These are phyloP conservation scores for Jimgerdemannia flammicorona DNA, from an alignment of 192 early-diverging fungal genomes.

Conservation along the genomic window DNA sequence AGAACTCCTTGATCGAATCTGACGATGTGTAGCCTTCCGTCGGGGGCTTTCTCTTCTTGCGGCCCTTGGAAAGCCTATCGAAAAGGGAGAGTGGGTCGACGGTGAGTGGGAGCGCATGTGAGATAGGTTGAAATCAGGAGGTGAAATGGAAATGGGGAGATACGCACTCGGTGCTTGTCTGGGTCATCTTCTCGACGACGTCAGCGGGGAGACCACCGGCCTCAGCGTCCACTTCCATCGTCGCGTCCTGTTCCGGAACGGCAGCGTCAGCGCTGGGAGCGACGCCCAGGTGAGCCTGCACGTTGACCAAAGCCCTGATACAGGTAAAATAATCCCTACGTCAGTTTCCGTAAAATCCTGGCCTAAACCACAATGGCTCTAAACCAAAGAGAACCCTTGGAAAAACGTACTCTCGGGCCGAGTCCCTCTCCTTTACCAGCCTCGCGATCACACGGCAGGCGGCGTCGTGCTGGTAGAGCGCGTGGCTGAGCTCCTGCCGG, in stretches of 20 bases:
- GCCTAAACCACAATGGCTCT: too few relatives aligned
- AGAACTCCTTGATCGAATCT: constrained; percentile 65
- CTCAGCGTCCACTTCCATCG: constrained; percentile 51
- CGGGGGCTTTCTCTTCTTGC: constrained; percentile 85
- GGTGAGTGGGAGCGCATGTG: too few relatives aligned
- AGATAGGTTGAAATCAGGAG: background rate
- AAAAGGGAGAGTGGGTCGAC: constrained; percentile 22
- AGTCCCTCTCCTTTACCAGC: constrained; percentile 86
- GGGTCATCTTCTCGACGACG: constrained; percentile 46
- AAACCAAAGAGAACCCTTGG: too few relatives aligned
- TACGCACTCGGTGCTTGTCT: constrained; percentile 47
- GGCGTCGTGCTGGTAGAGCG: constrained; percentile 96
- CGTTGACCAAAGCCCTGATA: constrained; percentile 52
- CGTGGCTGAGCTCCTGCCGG: constrained; percentile 89
- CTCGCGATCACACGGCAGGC: constrained; percentile 93
- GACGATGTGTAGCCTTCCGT: constrained; percentile 53
- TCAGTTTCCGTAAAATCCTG: too few relatives aligned
- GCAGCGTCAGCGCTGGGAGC: constrained; percentile 25
- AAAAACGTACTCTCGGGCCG: constrained; percentile 68
- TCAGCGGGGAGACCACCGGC: constrained; percentile 31
- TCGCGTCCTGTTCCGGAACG: constrained; percentile 21
- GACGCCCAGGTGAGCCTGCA: constrained; percentile 54
- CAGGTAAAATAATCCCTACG: background rate
- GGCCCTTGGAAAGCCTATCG: constrained; percentile 55
- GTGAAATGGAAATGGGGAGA: background rate